phyloP scores from a whole-genome alignment of 2,329 filamentous ascomycete genomes.

The Talaromyces sp. region DNA sequence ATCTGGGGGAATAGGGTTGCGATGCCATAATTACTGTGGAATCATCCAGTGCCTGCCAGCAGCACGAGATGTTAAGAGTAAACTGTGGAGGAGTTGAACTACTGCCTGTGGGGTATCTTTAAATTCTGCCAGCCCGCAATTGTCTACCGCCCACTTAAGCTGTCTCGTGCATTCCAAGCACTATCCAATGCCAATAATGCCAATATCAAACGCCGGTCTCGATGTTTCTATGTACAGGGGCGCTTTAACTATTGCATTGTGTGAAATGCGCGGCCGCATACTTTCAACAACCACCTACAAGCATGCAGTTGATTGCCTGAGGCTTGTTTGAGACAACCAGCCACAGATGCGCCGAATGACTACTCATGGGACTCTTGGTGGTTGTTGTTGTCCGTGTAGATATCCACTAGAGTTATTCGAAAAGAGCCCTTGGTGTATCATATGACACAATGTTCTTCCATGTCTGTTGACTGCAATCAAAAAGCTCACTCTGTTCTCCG shows the following conservation, averaged over 20 bases:
- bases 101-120: background rate
- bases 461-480: background rate
- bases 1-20: constrained; percentile 20
- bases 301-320: background rate
- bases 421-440: background rate
- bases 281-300: background rate
- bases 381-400: background rate
- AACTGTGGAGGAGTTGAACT: background rate
- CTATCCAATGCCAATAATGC: background rate
- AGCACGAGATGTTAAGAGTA: background rate
- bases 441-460: background rate
- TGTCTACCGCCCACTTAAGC: background rate
- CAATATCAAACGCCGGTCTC: background rate
- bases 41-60: background rate
- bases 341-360: background rate
- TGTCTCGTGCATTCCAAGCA: background rate
- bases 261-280: background rate
- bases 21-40: constrained; percentile 1
- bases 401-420: background rate
- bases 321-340: background rate
- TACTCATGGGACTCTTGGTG: background rate
- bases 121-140: background rate
- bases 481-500: constrained; percentile 53
- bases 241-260: background rate
- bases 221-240: background rate